These are phyloP conservation scores for Kazachstania taianensis DNA, from an alignment of 805 yeast genomes.

Conservation along the genomic window DNA sequence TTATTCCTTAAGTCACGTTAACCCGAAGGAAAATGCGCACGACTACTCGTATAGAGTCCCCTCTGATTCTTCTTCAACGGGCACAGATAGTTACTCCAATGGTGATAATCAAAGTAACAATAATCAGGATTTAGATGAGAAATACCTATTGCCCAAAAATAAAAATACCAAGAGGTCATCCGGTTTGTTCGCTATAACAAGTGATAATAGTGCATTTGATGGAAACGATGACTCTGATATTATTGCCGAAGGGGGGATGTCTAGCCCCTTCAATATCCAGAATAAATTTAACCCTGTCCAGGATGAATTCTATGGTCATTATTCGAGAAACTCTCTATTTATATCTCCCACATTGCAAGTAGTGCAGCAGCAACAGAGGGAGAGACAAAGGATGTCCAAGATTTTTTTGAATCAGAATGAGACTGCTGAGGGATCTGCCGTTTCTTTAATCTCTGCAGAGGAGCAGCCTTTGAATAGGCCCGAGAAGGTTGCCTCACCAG, in stretches of 20 bases:
- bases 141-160: too few species aligned
- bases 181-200: not conserved
- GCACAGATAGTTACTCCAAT: not conserved
- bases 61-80: constrained; percentile 3
- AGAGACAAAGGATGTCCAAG: not conserved
- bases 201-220: constrained; percentile 1
- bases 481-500: constrained; percentile 25
- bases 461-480: constrained; percentile 13
- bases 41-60: not conserved
- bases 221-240: not conserved
- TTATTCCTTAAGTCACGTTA: not conserved
- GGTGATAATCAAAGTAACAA: not conserved
- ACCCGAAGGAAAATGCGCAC: not conserved
- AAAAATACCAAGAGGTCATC: not conserved
- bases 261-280: not conserved
- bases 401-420: not conserved
- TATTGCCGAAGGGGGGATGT: not conserved
- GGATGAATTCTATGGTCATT: constrained; percentile 7
- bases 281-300: constrained; percentile 13
- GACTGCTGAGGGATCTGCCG: not conserved
- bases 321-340: constrained; percentile 39
- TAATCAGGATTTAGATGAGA: not conserved
- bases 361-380: constrained; percentile 36
- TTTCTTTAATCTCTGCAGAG: not conserved
- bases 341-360: constrained; percentile 76